Evolutionary conservation across 139 green algal genomes (phyloP), one percentile per base, ranked within the genome.

Genomic region (Chlorella sp.): DNA sequence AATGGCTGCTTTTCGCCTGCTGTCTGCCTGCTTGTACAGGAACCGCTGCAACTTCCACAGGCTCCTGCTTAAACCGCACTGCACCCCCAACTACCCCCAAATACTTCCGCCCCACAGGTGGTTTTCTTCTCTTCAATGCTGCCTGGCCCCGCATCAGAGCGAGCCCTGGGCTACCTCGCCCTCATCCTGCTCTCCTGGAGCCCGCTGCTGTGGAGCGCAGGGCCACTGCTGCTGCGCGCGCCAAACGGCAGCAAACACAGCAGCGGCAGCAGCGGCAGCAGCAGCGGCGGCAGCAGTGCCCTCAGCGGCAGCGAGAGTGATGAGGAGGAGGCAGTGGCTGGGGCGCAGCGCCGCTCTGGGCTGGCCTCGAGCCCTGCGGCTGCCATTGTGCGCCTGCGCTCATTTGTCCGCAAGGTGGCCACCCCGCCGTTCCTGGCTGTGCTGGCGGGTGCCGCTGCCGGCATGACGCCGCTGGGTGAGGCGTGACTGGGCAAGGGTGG

Each of bases 391-490:
- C 28, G 26, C 51, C 51, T 60, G 51, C 51, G 51, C 9, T 7
- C 32, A 17, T 72, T 44, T 44, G 65, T 12, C 16, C 30, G 65
- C 13, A 36, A 44, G 30, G 65, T 44, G 32, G 32, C 93, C 17
- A 94, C 94, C n/a, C 91, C 91, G 15, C 91, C 91, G 9, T 64
- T 94, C 38, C 47, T 90, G 38, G 89, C 86, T 25, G 78, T 94
- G 16, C 25, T 93, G 25, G 64, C 72, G 18, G 93, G 88, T 23
- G 67, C 92, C 21, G 13, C 88, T 39, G 62, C 91, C 4, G 92
- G 92, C 3, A 69, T 94, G 26, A 80, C 88, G 21, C 91, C 92
- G 15, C 16, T 82, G 21, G 88, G 51, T 60, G 51, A 60, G 51
- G 51, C 51, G 15, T n/a, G n/a, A n/a, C n/a, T n/a, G n/a, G n/a